These are phyloP conservation scores for Fusarium vanettenii DNA, from an alignment of 2,329 filamentous ascomycete species.

Conservation along the genomic window DNA sequence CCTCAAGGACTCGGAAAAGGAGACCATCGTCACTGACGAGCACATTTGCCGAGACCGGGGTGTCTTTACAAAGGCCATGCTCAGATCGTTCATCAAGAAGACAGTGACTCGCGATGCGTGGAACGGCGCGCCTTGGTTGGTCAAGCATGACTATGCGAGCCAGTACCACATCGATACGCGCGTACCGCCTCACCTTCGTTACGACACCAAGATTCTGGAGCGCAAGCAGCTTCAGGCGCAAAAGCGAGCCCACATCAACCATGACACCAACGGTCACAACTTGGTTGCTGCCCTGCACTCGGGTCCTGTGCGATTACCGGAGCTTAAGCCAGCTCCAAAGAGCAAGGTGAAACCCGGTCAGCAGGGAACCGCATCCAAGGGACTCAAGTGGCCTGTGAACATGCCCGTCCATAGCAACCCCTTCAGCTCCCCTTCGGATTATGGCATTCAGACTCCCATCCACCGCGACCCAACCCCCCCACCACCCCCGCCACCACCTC, in stretches of 20 bases:
- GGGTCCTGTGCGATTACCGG: constrained; percentile 71
- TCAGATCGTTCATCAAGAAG: constrained; percentile 94
- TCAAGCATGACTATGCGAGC: constrained; percentile 86
- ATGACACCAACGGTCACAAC: constrained; percentile 57
- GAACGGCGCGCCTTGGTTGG: constrained; percentile 96
- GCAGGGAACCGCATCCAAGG: constrained; percentile 53
- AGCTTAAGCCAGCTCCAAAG: constrained; percentile 80
- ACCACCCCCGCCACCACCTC: constrained; percentile 75
- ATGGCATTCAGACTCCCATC: constrained; percentile 49
- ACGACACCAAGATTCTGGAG: constrained; percentile 82
- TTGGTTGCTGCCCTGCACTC: constrained; percentile 48
- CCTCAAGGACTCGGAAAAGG: constrained; percentile 75
- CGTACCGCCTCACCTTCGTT: constrained; percentile 83
- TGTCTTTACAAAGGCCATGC: constrained; percentile 92
- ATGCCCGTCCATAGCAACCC: constrained; percentile 55
- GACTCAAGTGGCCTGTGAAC: constrained; percentile 52
- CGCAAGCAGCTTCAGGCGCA: constrained; percentile 78
- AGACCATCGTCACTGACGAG: constrained; percentile 82
- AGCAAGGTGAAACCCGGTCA: constrained; percentile 68
- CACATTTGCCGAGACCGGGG: constrained; percentile 90
- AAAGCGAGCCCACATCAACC: constrained; percentile 65
- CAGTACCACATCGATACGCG: constrained; percentile 89
- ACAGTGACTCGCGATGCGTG: constrained; percentile 92
- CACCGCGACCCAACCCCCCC: constrained; percentile 58
- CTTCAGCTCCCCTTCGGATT: constrained; percentile 58